phyloP scores from a whole-genome alignment of 2,329 filamentous ascomycete species.

The Pseudogymnoascus sp. region DNA sequence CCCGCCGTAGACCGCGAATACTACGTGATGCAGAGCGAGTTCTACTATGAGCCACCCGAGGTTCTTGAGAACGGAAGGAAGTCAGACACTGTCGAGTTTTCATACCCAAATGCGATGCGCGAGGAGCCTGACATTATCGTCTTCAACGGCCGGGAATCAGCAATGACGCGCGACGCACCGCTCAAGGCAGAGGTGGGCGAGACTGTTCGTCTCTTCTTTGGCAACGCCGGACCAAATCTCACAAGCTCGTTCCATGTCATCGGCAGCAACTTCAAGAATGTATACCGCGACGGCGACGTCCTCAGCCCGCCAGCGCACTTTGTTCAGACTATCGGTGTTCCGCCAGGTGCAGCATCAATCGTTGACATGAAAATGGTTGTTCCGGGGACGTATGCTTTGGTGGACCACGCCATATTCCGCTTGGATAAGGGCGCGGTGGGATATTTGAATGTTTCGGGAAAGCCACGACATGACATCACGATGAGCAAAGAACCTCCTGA shows the following conservation, averaged over 20 bases:
- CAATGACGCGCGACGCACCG: conserved; percentile 27
- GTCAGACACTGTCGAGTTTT: conserved; percentile 28
- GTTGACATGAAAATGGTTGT: conserved; percentile 29
- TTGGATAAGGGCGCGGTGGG: conserved; percentile 31
- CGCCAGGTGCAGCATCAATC: conserved; percentile 26
- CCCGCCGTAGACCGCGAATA: conserved; percentile 30
- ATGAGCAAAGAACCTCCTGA: conserved; percentile 20
- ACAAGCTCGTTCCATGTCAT: conserved; percentile 30
- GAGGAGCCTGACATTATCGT: conserved; percentile 29
- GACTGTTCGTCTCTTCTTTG: conserved; percentile 30
- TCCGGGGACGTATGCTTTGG: conserved; percentile 29
- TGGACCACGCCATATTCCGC: conserved; percentile 31
- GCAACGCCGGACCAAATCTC: conserved; percentile 30
- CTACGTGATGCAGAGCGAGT: conserved; percentile 33
- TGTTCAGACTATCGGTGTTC: conserved; percentile 25
- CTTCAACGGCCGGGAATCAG: conserved; percentile 30
- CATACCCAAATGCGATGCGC: conserved; percentile 29
- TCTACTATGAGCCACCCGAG: conserved; percentile 32
- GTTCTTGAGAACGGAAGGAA: conserved; percentile 26
- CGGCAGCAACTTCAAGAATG: conserved; percentile 25
- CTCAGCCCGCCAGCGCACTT: conserved; percentile 25
- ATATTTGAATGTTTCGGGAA: conserved; percentile 29
- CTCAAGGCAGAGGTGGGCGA: conserved; percentile 28
- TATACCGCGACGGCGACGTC: conserved; percentile 29
- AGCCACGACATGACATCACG: conserved; percentile 25